Conservation (phyloP, 768 basidiomycete genomes). For the Roridomyces roridus region DNA sequence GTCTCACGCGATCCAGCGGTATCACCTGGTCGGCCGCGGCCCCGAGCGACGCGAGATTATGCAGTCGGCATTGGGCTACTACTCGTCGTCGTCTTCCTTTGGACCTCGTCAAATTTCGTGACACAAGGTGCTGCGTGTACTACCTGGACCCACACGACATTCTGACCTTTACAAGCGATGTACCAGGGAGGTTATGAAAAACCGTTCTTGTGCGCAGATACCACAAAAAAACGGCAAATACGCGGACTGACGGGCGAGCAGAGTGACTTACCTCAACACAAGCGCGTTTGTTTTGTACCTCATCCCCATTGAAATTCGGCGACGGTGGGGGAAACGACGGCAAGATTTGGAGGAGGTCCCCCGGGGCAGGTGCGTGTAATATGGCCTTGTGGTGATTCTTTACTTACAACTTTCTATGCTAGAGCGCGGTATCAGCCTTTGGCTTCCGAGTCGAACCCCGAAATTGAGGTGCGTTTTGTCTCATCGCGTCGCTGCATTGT, state of each 20-base stretch:
- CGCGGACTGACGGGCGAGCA: too few species aligned
- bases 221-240: too few species aligned
- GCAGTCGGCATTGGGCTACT: slow-evolving; percentile 71
- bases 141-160: too few species aligned
- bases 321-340: slow-evolving; percentile 24
- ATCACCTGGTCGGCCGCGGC: slow-evolving; percentile 4
- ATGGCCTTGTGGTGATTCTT: background rate
- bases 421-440: slow-evolving; percentile 35
- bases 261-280: slow-evolving; percentile 91
- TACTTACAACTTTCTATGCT: background rate
- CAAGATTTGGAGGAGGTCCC: slow-evolving; percentile 16
- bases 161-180: too few species aligned
- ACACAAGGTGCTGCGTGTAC: too few species aligned
- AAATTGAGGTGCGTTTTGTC: slow-evolving; percentile 2
- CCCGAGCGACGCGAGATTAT: slow-evolving; percentile 37
- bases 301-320: slow-evolving; percentile 59
- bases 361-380: slow-evolving; percentile 13
- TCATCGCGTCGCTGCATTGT: background rate
- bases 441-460: slow-evolving; percentile 23
- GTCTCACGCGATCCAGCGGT: slow-evolving; percentile 18
- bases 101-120: slow-evolving; percentile 89
- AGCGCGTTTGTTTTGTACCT: slow-evolving; percentile 88
- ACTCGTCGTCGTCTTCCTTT: slow-evolving; percentile 79
- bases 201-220: slow-evolving; percentile 73
- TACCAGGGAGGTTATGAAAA: slow-evolving; percentile 79